Evolutionary conservation across 805 yeast species (phyloP), one percentile per base, ranked within the genome.

Genomic region (Starmerella scarabaei): DNA sequence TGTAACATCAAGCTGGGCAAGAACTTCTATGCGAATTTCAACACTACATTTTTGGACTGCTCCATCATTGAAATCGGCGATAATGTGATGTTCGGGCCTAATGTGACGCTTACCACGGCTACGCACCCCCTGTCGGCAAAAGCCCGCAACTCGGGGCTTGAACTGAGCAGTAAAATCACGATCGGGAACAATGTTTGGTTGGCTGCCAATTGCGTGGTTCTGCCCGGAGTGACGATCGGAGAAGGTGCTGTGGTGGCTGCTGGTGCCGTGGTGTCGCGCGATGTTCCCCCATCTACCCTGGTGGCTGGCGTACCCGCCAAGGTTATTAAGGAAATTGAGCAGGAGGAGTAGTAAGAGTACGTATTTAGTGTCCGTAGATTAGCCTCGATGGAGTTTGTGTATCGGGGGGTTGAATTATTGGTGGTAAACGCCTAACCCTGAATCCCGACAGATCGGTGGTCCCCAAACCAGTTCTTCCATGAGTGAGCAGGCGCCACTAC

Each of bases 121-220:
- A 68, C 77, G 0, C 88, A 80, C 51, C 78, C 79, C 1, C 52
- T 69, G 5, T 77, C 73, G 40, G 37, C 45, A 4, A 23, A 36
- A 26, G 69, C 74, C 0, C 44, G 57, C 11, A 57, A 56, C 39
- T 60, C 80, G 2, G 72, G 67, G 2, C 58, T 60, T 3, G 86
- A 79, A 53, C 69, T 60, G 49, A 76, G 79, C 0, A 51, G 57
- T 28, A 77, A 80, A 5, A 67, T 80, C 23, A 61, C 54, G 2
- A 72, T 80, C 27, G 83, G 79, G 2, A 66, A 73, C 53, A 69
- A 71, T 45, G 80, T 75, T 7, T 79, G 86, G 88, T 60, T 79
- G 30, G 82, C 81, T 14, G 64, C 75, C 1, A 64, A 65, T 30
- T 72, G 61, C 14, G 60, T 62, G 1, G 65, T 80, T 7, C 56